Base-by-base conservation (phyloP, 257 asterid species). In the Primulina tabacum region DNA sequence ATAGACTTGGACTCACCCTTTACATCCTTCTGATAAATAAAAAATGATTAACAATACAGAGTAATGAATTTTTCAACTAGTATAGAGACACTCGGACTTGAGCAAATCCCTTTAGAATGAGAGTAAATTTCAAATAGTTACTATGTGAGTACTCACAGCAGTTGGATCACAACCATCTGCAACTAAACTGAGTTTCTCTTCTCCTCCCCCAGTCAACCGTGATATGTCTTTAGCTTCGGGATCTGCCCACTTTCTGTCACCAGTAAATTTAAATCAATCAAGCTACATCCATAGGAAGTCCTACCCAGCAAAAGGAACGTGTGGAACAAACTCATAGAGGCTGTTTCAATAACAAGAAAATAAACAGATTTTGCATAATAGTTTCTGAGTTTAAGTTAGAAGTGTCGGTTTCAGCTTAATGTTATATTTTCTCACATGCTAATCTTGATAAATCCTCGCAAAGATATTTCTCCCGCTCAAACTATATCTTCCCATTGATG, bases 211-310 rank as follows among this genome's bases (percentile, higher is more conserved):
- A 52, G 77, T 59, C 12, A 73, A 78, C 68, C 84, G 74, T 12
- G 94, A 72, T 29, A 77, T 74, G 67, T 77, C 89, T 74, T 80
- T 83, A 70, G 85, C 90, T 78, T 90, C 98, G 29, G 98, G 97
- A 35, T 88, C 87, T 65, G 81, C 60, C 98, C 97, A 92, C 95
- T 90, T 88, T 85, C 98, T 92, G 80, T 60, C 74, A 77, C 52
- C 68, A 73, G 29, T 43, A 52, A 35, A 66, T 58, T 47, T 18
- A 67, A 66, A 76, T 56, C 64, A 78, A 58, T 43, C 74, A 67
- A 40, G 33, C 33, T 34, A 58, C 20, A 29, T 30, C 37, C 56
- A 62, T 7, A 58, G 12, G 64, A 79, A 69, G 47, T 37, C 37
- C 10, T 56, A 68, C 14, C 33, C 14, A 24, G 70, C 57, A 20